These are phyloP conservation scores for Puccinia coronata DNA, from an alignment of 1,284 basidiomycete genomes.

Conservation along the genomic window DNA sequence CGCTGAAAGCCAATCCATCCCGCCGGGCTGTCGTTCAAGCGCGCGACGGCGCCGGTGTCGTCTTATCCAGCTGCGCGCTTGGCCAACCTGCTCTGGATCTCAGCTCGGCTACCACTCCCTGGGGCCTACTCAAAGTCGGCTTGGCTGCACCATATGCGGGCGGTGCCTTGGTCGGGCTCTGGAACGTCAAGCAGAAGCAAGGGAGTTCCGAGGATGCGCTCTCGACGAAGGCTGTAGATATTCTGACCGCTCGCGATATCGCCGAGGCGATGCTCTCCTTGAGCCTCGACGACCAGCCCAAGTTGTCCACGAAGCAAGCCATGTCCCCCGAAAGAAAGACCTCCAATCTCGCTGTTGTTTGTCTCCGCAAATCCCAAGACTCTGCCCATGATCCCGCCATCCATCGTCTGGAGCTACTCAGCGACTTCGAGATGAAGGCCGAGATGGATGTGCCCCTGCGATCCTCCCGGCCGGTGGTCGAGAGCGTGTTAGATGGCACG, in stretches of 20 bases:
- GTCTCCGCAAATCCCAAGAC: neutral
- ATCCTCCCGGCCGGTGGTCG: neutral
- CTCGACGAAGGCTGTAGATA: neutral
- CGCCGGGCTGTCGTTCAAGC: conserved; percentile 19
- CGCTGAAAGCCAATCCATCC: neutral
- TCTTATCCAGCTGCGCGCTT: conserved; percentile 18
- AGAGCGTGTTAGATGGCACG: neutral
- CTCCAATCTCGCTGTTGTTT: neutral
- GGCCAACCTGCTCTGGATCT: neutral
- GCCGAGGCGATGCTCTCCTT: conserved; percentile 9
- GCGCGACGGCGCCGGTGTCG: neutral
- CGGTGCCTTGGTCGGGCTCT: conserved; percentile 33
- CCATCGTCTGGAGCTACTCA: neutral
- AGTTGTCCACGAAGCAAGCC: neutral
- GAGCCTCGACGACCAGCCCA: neutral
- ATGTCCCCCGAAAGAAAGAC: neutral
- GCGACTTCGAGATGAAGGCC: neutral
- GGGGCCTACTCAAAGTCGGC: conserved; percentile 37
- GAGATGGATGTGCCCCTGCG: neutral
- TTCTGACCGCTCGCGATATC: conserved; percentile 23
- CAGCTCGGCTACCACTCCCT: neutral
- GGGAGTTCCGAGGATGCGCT: neutral
- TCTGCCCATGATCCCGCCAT: neutral
- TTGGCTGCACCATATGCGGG: neutral
- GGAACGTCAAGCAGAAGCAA: conserved; percentile 29